Conservation (phyloP, 2,329 filamentous ascomycete genomes). For the Byssochlamys sp. region DNA sequence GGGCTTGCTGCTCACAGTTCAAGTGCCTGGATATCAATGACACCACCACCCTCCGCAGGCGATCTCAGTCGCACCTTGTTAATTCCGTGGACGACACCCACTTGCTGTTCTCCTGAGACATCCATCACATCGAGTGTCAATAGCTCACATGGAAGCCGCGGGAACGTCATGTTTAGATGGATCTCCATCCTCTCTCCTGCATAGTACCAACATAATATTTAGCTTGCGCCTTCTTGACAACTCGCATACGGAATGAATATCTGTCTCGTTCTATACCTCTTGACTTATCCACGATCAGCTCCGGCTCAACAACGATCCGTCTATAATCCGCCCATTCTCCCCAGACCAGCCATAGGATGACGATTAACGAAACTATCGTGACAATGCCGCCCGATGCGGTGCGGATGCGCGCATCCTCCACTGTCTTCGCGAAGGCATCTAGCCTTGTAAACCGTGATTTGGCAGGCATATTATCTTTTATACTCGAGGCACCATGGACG, state of each 20-base stretch:
- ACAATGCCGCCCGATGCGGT: conserved; percentile 93
- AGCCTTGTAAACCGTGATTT: conserved; percentile 94
- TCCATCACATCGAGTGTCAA: conserved; percentile 98
- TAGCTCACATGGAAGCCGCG: conserved; percentile 84
- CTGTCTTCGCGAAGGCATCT: conserved; percentile 97
- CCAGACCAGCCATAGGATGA: conserved; percentile 81
- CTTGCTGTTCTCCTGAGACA: conserved; percentile 91
- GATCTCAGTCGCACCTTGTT: conserved; percentile 77
- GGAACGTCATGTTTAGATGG: conserved; percentile 93
- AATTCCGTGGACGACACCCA: conserved; percentile 84
- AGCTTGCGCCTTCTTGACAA: background rate
- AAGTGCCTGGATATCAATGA: conserved; percentile 61
- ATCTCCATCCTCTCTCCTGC: conserved; percentile 97
- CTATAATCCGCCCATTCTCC: conserved; percentile 95
- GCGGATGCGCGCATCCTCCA: conserved; percentile 91
- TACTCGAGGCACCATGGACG: background rate
- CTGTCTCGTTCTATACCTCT: conserved; percentile 52
- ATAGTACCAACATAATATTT: conserved; percentile 9
- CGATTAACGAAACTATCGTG: conserved; percentile 77
- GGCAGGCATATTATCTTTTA: conserved; percentile 56
- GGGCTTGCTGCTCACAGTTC: conserved; percentile 48
- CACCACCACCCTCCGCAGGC: conserved; percentile 61
- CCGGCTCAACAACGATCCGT: conserved; percentile 73
- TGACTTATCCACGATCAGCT: conserved; percentile 92
- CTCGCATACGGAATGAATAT: background rate